Percentiles rank a stretch among this genome's conserved stretches.
Evolutionary conservation across 2,329 filamentous ascomycete genomes (phyloP).

Genomic region (Aspergillus sp.): DNA sequence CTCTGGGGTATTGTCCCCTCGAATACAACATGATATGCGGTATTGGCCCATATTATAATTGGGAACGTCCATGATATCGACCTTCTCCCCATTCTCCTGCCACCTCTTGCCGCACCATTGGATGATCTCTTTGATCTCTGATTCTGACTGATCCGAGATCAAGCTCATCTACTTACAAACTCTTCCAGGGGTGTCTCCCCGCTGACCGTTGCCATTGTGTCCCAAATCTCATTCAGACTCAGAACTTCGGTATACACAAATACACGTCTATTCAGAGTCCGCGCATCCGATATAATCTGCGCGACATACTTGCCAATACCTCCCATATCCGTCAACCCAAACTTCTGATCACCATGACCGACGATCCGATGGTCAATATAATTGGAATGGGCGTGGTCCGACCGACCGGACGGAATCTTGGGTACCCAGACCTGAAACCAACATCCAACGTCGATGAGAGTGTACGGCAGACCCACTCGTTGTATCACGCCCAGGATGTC

Average conservation of each 20-base stretch:
- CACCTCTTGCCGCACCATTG: not conserved
- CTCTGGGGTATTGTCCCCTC: conserved; percentile 53
- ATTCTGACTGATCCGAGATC: too few species aligned
- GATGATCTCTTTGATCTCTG: not conserved
- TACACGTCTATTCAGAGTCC: conserved; percentile 52
- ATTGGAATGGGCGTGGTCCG: not conserved
- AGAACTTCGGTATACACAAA: conserved; percentile 44
- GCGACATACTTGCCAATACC: conserved; percentile 54
- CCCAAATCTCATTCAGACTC: conserved; percentile 45
- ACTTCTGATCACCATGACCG: conserved; percentile 40
- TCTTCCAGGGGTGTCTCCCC: conserved; percentile 39
- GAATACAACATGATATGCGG: conserved; percentile 39
- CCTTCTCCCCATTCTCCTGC: not conserved
- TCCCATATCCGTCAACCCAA: conserved; percentile 45
- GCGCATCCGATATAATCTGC: conserved; percentile 49
- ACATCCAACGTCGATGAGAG: not conserved
- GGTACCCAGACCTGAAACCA: not conserved
- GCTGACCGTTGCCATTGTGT: conserved; percentile 43
- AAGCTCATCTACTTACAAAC: too few species aligned
- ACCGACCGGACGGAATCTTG: not conserved
- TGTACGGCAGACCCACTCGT: too few species aligned
- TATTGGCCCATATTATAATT: not conserved
- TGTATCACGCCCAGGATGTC: too few species aligned
- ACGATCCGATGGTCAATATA: not conserved
- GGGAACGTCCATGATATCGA: not conserved